Percentiles rank a stretch among this genome's conserved stretches.
Conservation (phyloP, 441 rosid genomes). For the Lepidium campestre region DNA sequence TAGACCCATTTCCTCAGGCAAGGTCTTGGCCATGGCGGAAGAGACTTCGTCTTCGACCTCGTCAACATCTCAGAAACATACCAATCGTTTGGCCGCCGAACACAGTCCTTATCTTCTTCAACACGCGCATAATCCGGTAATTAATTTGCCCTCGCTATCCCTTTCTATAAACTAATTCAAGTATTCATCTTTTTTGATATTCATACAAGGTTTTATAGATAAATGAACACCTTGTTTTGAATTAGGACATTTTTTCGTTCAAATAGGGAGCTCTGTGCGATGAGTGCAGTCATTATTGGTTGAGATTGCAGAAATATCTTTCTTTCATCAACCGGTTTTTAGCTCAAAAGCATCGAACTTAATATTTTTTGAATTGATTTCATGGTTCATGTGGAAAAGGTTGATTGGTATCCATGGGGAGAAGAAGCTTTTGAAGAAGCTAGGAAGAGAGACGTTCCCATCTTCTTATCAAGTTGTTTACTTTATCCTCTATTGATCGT, state of each 20-base stretch:
- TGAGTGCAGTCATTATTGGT: neutral
- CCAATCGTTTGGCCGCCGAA: slow-evolving; percentile 81
- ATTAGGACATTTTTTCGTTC: neutral
- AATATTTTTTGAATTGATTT: neutral
- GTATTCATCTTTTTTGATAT: neutral
- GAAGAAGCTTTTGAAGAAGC: slow-evolving; percentile 91
- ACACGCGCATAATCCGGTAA: slow-evolving; percentile 85
- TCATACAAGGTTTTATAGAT: neutral
- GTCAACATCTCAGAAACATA: slow-evolving; percentile 38
- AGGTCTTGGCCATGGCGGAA: slow-evolving; percentile 59
- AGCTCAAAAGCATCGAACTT: neutral
- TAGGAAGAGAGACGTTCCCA: slow-evolving; percentile 70
- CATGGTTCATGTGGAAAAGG: slow-evolving; percentile 37
- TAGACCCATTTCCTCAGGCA: slow-evolving; percentile 37
- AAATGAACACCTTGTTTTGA: neutral
- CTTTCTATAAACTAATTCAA: neutral
- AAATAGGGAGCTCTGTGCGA: neutral
- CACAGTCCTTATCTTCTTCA: slow-evolving; percentile 96
- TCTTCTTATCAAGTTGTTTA: slow-evolving; percentile 78
- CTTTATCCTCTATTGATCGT: neutral
- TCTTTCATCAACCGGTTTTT: neutral
- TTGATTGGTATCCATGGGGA: slow-evolving; percentile 96
- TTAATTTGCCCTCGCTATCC: neutral
- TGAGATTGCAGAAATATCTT: neutral
- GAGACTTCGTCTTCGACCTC: slow-evolving; percentile 34